Conservation (phyloP, 1,284 basidiomycete genomes). For the Boletus semigastroideus region DNA sequence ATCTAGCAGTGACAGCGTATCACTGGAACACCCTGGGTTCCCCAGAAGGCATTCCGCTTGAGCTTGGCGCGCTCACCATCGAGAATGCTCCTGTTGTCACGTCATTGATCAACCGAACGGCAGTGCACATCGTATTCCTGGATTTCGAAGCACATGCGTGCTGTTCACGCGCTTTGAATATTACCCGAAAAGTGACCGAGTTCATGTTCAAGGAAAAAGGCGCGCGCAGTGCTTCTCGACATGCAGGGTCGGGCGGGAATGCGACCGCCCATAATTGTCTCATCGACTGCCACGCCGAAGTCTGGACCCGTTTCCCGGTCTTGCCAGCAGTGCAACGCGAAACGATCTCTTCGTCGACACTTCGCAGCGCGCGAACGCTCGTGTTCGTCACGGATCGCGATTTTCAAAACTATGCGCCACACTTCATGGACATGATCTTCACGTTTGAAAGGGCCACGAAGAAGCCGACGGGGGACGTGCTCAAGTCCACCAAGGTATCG, state of each 20-base stretch:
- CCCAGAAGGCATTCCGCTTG: conserved; percentile 16
- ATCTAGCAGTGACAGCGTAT: conserved; percentile 17
- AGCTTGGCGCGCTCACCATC: conserved; percentile 4
- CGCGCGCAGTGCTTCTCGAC: conserved; percentile 6
- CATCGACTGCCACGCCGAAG: conserved; percentile 55
- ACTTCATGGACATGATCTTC: conserved; percentile 47
- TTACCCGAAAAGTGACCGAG: conserved; percentile 54
- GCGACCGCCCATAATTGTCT: conserved; percentile 44
- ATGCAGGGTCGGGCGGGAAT: conserved; percentile 7
- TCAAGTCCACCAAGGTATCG: conserved; percentile 36
- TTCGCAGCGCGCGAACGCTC: conserved; percentile 34
- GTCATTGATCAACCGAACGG: conserved; percentile 43
- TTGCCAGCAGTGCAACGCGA: conserved; percentile 51
- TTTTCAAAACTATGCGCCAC: conserved; percentile 35
- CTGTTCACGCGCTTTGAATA: conserved; percentile 45
- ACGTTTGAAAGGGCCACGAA: conserved; percentile 47
- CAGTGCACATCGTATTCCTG: conserved; percentile 44
- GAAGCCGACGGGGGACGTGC: conserved; percentile 39
- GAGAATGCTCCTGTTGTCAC: conserved; percentile 33
- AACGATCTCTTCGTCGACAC: conserved; percentile 39
- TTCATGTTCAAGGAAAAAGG: conserved; percentile 50
- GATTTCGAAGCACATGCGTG: conserved; percentile 33
- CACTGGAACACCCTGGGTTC: conserved; percentile 30
- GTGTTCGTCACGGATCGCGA: conserved; percentile 46
- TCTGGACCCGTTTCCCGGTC: conserved; percentile 65